phyloP scores from a whole-genome alignment of 2,329 filamentous ascomycete species.

The Fusarium marasasianum region DNA sequence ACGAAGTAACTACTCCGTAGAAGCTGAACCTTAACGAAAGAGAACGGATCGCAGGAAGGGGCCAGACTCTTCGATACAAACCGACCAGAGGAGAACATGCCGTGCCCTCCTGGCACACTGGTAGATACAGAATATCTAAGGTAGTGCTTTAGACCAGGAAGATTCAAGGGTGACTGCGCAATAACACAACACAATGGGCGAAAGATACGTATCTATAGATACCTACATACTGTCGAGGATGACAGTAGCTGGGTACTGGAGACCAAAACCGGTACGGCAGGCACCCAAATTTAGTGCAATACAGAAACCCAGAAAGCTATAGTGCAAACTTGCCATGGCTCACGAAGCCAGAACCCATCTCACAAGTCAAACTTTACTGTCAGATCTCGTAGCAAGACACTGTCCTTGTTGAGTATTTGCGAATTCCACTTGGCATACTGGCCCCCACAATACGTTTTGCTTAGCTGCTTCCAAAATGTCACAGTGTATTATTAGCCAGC shows the following conservation, averaged over 20 bases:
- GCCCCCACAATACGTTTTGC: neutral
- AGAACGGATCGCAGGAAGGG: neutral
- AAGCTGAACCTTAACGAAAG: neutral
- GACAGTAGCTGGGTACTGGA: neutral
- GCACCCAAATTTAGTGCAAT: neutral
- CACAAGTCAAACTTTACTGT: neutral
- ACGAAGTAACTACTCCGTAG: neutral
- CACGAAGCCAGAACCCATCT: neutral
- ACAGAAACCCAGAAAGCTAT: neutral
- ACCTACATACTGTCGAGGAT: neutral
- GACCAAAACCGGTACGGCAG: neutral
- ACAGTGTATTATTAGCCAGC: neutral
- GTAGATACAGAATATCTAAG: neutral
- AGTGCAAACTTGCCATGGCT: neutral
- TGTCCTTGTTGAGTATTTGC: neutral
- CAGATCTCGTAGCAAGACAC: slow-evolving; percentile 9
- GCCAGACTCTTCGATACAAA: neutral
- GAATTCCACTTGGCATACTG: slow-evolving; percentile 7
- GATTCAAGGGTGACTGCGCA: neutral
- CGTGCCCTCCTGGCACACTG: neutral
- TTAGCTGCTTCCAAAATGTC: neutral
- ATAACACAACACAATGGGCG: neutral
- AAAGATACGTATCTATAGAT: neutral
- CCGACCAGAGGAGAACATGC: neutral
- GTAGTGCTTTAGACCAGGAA: neutral